Base-by-base conservation (phyloP, 2,329 filamentous ascomycete genomes). In the Bipolaris sorokiniana region DNA sequence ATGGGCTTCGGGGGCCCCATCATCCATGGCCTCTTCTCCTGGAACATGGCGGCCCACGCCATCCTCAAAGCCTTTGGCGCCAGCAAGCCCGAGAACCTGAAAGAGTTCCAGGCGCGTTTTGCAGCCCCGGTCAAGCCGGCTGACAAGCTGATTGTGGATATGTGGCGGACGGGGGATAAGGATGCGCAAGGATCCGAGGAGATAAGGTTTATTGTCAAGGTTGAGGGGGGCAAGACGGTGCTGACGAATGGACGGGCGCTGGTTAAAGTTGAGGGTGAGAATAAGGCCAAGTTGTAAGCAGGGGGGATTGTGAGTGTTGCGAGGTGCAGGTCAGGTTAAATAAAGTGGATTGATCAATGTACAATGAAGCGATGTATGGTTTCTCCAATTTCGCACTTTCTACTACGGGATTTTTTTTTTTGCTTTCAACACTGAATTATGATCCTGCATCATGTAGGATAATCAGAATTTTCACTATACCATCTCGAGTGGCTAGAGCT, bases 1-100 rank as follows among this genome's bases (percentile, higher is more conserved):
- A 96, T 97, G 91, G 92, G 93, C 58, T 97, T 96, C 67, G 91
- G 91, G 26, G 92, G 92, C 33, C 82, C 87, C 66, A 97, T 97
- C 76, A 90, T 96, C 75, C 92, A 97, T 79, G 93, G 93, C 18
- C 82, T 97, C 44, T 96, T 88, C 80, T 91, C 87, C 67, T 97
- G 90, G 88, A 97, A 97, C 80, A 86, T 85, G 55, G 85, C 90
- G 1, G 86, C 85, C 15, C 91, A 94, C 71, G 87, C 84, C 26
- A 80, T 97, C 57, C 80, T 97, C 53, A 84, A 90, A 76, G 79
- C 84, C 37, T 81, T 96, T 18, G 92, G 91, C 44, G 89, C 84
- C 45, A 89, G 89, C 75, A 86, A 96, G 71, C 90, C 92, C 1
- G 84, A 84, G 64, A 96, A 94, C 70, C 82, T 97, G 66, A 90